Conservation (phyloP, 1,284 basidiomycete genomes). For the Cryptococcus neoformans region DNA sequence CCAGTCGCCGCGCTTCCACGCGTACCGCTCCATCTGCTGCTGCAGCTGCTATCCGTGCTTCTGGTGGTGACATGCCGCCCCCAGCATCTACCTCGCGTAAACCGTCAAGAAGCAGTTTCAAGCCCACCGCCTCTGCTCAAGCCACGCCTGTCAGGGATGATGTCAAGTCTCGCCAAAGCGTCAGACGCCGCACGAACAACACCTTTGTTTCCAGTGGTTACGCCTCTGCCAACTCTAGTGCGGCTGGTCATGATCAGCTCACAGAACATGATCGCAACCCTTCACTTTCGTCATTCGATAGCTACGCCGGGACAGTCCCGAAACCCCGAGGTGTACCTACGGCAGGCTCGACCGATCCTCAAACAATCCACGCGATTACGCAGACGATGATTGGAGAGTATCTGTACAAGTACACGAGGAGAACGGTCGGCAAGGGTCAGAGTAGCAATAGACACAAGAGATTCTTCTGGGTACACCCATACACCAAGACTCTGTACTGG, state of each 20-base stretch:
- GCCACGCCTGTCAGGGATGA: constrained; percentile 37
- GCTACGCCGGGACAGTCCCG: constrained; percentile 14
- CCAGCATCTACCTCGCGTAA: constrained; percentile 62
- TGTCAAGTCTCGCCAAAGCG: constrained; percentile 39
- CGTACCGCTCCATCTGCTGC: constrained; percentile 58
- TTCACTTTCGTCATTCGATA: constrained; percentile 37
- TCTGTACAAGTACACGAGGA: constrained; percentile 94
- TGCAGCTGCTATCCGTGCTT: constrained; percentile 53
- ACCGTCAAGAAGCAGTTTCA: constrained; percentile 74
- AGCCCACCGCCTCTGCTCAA: constrained; percentile 32
- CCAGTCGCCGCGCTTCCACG: constrained; percentile 17
- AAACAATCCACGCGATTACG: constrained; percentile 91
- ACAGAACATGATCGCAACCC: constrained; percentile 23
- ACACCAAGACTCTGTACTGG: constrained; percentile 98
- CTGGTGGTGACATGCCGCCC: constrained; percentile 60
- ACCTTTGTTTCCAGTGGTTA: constrained; percentile 23
- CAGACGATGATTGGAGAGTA: constrained; percentile 99
- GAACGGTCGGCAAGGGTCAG: constrained; percentile 84
- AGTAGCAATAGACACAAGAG: constrained; percentile 88
- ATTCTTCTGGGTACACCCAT: constrained; percentile 99
- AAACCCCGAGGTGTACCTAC: constrained; percentile 11
- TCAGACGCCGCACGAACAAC: constrained; percentile 34
- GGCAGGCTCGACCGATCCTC: constrained; percentile 68
- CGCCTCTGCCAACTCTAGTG: constrained; percentile 32
- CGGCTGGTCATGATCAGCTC: constrained; percentile 18